These are phyloP conservation scores for Euphorbia peplus DNA, from an alignment of 345 rosid species.

Conservation along the genomic window DNA sequence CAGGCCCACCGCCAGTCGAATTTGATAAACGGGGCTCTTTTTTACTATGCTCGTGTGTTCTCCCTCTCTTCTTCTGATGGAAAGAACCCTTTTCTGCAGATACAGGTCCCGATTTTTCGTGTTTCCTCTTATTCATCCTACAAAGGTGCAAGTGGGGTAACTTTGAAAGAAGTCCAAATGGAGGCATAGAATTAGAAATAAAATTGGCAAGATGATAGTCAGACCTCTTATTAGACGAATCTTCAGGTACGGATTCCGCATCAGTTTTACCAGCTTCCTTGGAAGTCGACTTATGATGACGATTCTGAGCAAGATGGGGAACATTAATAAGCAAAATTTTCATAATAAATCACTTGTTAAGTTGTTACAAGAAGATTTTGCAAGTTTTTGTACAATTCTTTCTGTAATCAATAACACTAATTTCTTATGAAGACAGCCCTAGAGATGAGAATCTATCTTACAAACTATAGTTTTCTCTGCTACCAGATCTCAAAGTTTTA, in stretches of 20 bases:
- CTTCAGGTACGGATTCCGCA: constrained; percentile 13
- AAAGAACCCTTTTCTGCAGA: background rate
- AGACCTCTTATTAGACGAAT: constrained; percentile 21
- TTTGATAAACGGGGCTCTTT: constrained; percentile 5
- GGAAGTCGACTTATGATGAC: constrained; percentile 48
- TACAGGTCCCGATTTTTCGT: constrained; percentile 11
- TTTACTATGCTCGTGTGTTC: constrained; percentile 11
- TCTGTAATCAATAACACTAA: background rate
- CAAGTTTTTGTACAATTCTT: background rate
- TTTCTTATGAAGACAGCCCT: background rate
- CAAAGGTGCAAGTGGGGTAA: background rate
- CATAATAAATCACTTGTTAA: background rate
- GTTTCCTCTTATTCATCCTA: constrained; percentile 29
- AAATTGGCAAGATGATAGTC: background rate
- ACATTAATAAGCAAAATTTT: background rate
- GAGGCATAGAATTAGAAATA: background rate
- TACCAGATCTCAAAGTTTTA: background rate
- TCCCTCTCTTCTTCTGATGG: constrained; percentile 20
- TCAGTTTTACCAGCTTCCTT: constrained; percentile 34
- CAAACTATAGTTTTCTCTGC: background rate
- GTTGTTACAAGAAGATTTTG: background rate
- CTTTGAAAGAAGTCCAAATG: background rate
- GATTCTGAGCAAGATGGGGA: constrained; percentile 53
- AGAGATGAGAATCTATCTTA: background rate
- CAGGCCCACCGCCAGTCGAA: constrained; percentile 13